These are phyloP conservation scores for Tetrapisispora iriomotensis DNA, from an alignment of 805 yeast genomes.

Conservation along the genomic window DNA sequence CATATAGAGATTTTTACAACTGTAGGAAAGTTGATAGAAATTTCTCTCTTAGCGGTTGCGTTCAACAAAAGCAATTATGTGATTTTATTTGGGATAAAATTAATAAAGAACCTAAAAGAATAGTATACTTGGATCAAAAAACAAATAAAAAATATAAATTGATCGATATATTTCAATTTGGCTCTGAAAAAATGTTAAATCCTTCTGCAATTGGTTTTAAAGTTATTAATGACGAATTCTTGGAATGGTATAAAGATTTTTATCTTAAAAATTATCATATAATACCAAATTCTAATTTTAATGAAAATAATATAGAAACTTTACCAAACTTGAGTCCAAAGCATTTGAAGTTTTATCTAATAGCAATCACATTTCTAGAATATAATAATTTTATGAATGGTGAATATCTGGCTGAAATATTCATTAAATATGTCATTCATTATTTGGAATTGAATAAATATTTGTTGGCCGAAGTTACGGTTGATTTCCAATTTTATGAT, in stretches of 20 bases:
- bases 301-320: conserved; percentile 11
- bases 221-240: conserved; percentile 24
- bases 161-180: conserved; percentile 14
- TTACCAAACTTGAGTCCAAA: conserved; percentile 9
- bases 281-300: conserved; percentile 1
- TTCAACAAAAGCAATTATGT: conserved; percentile 25
- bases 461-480: conserved; percentile 31
- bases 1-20: conserved; percentile 65
- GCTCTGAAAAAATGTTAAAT: conserved; percentile 7
- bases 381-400: conserved; percentile 32
- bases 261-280: conserved; percentile 22
- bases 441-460: conserved; percentile 32
- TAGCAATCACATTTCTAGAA: conserved; percentile 30
- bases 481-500: conserved; percentile 24
- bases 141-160: conserved; percentile 15
- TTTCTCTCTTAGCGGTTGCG: conserved; percentile 21
- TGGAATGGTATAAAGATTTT: conserved; percentile 17
- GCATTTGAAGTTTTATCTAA: conserved; percentile 20
- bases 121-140: conserved; percentile 20
- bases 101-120: conserved; percentile 28
- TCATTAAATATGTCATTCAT: conserved; percentile 27
- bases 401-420: conserved; percentile 30
- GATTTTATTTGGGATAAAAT: conserved; percentile 32
- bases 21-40: conserved; percentile 79
- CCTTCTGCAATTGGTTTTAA: conserved; percentile 21